phyloP scores from a whole-genome alignment of 176 grass and related monocot species.

The Oryza brachyantha region DNA sequence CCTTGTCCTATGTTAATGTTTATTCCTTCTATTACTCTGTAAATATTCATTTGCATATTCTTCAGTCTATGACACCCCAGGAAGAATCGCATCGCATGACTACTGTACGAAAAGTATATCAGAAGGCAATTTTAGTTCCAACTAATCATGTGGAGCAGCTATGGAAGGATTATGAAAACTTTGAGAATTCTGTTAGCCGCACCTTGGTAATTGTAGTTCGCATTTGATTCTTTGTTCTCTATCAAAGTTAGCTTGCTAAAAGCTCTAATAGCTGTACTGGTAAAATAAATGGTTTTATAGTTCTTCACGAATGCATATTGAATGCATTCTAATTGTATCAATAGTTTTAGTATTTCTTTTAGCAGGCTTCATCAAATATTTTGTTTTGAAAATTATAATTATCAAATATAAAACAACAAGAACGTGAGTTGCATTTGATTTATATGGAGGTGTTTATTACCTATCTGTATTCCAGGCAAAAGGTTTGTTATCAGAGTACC shows the following conservation, averaged over 20 bases:
- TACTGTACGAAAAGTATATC: slow-evolving; percentile 81
- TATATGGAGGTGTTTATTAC: slow-evolving; percentile 12
- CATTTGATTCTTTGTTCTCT: not conserved
- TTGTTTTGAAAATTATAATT: slow-evolving; percentile 4
- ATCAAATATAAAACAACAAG: not conserved
- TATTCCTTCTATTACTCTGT: not conserved
- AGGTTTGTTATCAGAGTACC: slow-evolving; percentile 95
- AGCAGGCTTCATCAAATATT: not conserved
- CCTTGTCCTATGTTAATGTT: slow-evolving; percentile 11
- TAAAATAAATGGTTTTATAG: not conserved
- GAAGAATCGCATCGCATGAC: slow-evolving; percentile 92
- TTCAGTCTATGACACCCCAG: slow-evolving; percentile 61
- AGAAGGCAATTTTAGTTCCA: slow-evolving; percentile 94
- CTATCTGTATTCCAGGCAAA: slow-evolving; percentile 64
- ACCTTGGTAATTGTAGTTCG: slow-evolving; percentile 61
- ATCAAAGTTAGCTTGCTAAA: not conserved
- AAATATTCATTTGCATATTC: slow-evolving; percentile 17
- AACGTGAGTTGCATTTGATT: slow-evolving; percentile 15
- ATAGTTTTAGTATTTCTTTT: not conserved
- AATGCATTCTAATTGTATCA: slow-evolving; percentile 1
- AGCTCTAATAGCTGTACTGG: not conserved
- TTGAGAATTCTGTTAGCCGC: slow-evolving; percentile 94
- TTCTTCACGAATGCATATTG: not conserved
- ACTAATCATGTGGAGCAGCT: slow-evolving; percentile 88
- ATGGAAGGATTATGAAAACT: slow-evolving; percentile 95